Evolutionary conservation across 352 stramenopile species (phyloP).

Genomic region (Phytophthora ohioensis): DNA sequence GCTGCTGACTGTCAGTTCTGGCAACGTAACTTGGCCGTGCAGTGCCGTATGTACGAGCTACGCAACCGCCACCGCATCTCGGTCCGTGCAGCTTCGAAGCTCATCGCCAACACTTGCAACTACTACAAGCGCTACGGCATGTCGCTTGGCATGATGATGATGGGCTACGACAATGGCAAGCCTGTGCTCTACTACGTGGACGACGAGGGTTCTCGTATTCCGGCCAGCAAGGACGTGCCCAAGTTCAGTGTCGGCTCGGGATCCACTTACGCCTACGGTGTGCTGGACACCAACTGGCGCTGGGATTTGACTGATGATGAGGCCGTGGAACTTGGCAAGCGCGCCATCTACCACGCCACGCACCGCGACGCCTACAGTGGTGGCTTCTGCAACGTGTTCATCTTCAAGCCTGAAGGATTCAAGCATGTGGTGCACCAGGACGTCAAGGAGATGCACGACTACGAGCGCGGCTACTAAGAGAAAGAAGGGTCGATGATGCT

Average conservation of each 20-base stretch:
- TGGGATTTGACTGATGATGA: conserved; percentile 98
- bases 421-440: conserved; percentile 97
- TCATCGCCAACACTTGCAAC: conserved; percentile 99
- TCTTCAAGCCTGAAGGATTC: conserved; percentile 98
- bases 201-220: conserved; percentile 98
- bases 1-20: conserved; percentile 99
- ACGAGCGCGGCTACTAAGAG: conserved; percentile 58
- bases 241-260: conserved; percentile 99
- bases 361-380: conserved; percentile 99
- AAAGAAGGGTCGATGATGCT: neutral
- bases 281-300: conserved; percentile 98
- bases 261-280: conserved; percentile 99
- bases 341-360: conserved; percentile 99
- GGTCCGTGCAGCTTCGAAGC: conserved; percentile 98
- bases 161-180: conserved; percentile 98
- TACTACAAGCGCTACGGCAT: conserved; percentile 94
- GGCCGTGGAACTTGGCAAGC: conserved; percentile 98
- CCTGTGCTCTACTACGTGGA: conserved; percentile 99
- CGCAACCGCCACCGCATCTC: conserved; percentile 99
- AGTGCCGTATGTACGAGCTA: conserved; percentile 98
- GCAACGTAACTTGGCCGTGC: conserved; percentile 98
- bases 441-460: conserved; percentile 99
- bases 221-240: conserved; percentile 93
- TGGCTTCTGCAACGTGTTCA: conserved; percentile 96
- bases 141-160: conserved; percentile 99